phyloP scores from a whole-genome alignment of 1,284 basidiomycete species.

The Tetrapyrgos nigripes region DNA sequence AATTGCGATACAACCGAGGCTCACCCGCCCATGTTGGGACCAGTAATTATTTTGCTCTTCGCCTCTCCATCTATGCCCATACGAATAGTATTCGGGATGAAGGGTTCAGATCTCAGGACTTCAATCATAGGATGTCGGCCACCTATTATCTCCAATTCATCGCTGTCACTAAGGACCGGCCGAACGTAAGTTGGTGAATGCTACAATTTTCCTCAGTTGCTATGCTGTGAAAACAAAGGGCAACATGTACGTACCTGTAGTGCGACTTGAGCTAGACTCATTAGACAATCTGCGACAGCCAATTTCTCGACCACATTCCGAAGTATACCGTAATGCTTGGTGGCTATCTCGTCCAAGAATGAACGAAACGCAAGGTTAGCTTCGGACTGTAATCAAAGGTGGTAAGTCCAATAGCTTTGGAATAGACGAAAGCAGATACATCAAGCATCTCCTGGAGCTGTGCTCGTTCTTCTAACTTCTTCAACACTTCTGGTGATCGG shows the following conservation, averaged over 20 bases:
- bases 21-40: slow-evolving; percentile 81
- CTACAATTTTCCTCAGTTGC: not conserved
- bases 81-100: slow-evolving; percentile 75
- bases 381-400: slow-evolving; percentile 46
- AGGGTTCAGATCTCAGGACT: slow-evolving; percentile 74
- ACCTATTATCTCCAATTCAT: slow-evolving; percentile 69
- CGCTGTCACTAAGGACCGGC: slow-evolving; percentile 66
- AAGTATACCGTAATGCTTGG: slow-evolving; percentile 72
- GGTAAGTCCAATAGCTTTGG: not conserved
- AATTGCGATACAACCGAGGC: slow-evolving; percentile 15
- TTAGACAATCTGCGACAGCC: slow-evolving; percentile 81
- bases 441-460: slow-evolving; percentile 81
- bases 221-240: not conserved
- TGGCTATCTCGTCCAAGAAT: slow-evolving; percentile 76
- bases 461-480: slow-evolving; percentile 76
- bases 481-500: slow-evolving; percentile 76
- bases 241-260: slow-evolving; percentile 53
- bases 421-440: slow-evolving; percentile 29
- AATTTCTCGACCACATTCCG: slow-evolving; percentile 80
- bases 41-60: slow-evolving; percentile 80
- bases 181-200: slow-evolving; percentile 65
- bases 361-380: slow-evolving; percentile 69
- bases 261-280: slow-evolving; percentile 74
- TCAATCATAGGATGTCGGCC: slow-evolving; percentile 89
- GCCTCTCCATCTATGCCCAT: slow-evolving; percentile 59